phyloP scores from a whole-genome alignment of 2,329 filamentous ascomycete species.

The Aplosporella prunicola region DNA sequence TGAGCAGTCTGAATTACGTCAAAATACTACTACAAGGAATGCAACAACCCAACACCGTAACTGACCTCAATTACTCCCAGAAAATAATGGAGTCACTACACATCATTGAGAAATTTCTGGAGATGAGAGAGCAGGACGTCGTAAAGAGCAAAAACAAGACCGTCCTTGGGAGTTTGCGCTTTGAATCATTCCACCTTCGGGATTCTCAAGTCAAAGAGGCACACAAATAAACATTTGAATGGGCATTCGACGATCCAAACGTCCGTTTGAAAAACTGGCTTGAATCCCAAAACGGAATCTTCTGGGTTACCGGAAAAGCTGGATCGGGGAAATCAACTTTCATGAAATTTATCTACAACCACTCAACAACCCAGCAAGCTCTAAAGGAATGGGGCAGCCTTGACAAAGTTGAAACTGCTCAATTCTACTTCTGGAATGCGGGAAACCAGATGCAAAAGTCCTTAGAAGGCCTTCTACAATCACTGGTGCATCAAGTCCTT shows the following conservation, averaged over 20 bases:
- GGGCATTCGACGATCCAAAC: not conserved
- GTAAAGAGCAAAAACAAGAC: too few relatives aligned
- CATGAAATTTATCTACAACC: not conserved
- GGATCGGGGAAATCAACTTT: not conserved
- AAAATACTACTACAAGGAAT: too few relatives aligned
- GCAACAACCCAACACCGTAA: too few relatives aligned
- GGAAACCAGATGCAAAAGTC: not conserved
- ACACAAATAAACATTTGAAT: not conserved
- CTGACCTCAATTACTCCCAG: too few relatives aligned
- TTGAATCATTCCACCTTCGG: too few relatives aligned
- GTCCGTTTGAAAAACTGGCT: not conserved
- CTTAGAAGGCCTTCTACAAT: not conserved
- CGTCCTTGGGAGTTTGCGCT: too few relatives aligned
- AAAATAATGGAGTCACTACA: too few relatives aligned
- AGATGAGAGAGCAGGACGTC: too few relatives aligned
- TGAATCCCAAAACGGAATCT: not conserved
- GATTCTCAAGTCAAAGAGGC: too few relatives aligned
- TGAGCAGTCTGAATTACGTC: too few relatives aligned
- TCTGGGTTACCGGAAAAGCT: not conserved
- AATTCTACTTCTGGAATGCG: not conserved
- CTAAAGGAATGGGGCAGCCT: constrained; percentile 9
- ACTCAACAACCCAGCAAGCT: constrained; percentile 6
- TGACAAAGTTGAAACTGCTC: not conserved
- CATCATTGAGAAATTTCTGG: too few relatives aligned
- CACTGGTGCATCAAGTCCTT: not conserved